Base-by-base conservation (phyloP, 805 yeast species). In the Lachancea mirantina region DNA sequence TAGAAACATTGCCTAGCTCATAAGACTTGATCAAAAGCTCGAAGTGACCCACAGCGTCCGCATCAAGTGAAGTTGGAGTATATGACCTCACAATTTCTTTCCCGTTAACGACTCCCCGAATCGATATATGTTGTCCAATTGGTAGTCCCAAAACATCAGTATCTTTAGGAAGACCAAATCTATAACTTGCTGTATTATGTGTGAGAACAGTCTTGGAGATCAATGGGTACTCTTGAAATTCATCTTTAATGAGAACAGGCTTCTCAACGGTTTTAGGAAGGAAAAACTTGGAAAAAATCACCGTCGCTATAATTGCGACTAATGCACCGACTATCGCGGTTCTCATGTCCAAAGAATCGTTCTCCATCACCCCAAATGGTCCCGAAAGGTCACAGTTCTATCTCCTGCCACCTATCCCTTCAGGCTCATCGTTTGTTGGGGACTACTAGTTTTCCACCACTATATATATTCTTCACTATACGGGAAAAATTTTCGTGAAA, bases 81-180 rank as follows among this genome's bases (percentile, higher is more conserved):
- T 89, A 88, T 4, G 94, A 82, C 61, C 95, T 74, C 32, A 81
- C 74, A 32, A 84, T 68, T 49, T 81, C 88, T 62, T 83, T 83
- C 35, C 80, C 95, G 46, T 76, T 72, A 49, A 87, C 78, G 26
- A 59, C 65, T 13, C 94, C 89, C 14, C 74, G 74, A 47, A 88
- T 76, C 27, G 85, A 73, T 53, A 89, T 79, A 57, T 89, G 96
- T 64, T 89, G 96, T 34, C 97, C 97, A 51, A 84, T 79, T 36
- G 96, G 96, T 43, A 89, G 70, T 7, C 96, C 96, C 41, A 89
- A 70, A 28, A 76, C 67, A 54, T 83, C 87, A 32, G 74, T 68
- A 22, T 78, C 68, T 42, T 72, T 68, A 33, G 95, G 95, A 46
- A 89, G 71, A 8, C 79, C 84, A 53, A 89, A 85, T 52, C 88